A percentile compares a stretch with the other conserved stretches of the same genome.
Conservation (phyloP, 352 stramenopile species). For the Albugo candida region DNA sequence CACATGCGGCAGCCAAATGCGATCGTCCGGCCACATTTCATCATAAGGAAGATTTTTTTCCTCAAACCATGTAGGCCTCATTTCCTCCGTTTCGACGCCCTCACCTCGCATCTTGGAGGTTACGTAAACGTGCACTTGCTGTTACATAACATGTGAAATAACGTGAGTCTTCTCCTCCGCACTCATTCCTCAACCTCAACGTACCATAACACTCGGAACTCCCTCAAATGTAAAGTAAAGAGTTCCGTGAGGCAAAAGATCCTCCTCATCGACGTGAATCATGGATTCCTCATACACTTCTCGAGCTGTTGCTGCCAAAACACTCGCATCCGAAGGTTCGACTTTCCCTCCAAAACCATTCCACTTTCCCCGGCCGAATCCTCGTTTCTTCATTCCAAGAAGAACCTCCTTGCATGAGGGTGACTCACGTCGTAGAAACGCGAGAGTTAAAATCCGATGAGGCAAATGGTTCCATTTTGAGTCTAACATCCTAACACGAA, state of each 20-base stretch:
- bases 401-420: slow-evolving; percentile 21
- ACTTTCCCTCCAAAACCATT: slow-evolving; percentile 86
- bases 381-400: slow-evolving; percentile 79
- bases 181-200: neutral
- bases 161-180: neutral
- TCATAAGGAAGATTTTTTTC: slow-evolving; percentile 39
- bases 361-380: slow-evolving; percentile 78
- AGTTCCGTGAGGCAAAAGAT: slow-evolving; percentile 16
- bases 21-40: slow-evolving; percentile 79
- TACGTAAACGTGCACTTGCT: slow-evolving; percentile 76
- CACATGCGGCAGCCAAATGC: slow-evolving; percentile 60
- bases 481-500: too few relatives aligned
- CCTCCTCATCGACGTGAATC: slow-evolving; percentile 19
- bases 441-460: too few relatives aligned
- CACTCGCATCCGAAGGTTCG: slow-evolving; percentile 36
- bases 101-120: slow-evolving; percentile 36
- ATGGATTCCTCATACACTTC: slow-evolving; percentile 57
- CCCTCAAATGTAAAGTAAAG: slow-evolving; percentile 47
- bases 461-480: too few relatives aligned
- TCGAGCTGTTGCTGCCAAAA: slow-evolving; percentile 29
- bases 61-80: slow-evolving; percentile 69
- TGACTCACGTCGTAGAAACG: too few relatives aligned
- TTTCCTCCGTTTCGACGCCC: slow-evolving; percentile 75
- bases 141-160: neutral
- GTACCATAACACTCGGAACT: slow-evolving; percentile 32